Conservation (phyloP, 2,329 filamentous ascomycete species). For the Diplocarpon rosae region DNA sequence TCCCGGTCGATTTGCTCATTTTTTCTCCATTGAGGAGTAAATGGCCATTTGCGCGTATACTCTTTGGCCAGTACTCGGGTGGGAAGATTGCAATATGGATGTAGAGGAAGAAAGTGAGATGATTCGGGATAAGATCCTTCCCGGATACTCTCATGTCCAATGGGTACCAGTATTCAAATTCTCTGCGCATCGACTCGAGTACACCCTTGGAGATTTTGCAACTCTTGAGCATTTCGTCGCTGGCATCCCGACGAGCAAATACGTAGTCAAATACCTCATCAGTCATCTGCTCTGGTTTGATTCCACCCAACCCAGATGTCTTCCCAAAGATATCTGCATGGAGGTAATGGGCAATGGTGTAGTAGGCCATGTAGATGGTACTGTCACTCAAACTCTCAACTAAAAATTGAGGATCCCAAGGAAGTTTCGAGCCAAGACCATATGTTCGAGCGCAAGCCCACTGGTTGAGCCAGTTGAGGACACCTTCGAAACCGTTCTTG, state of each 20-base stretch:
- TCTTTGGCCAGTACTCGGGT: slow-evolving; percentile 76
- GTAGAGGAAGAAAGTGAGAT: slow-evolving; percentile 93
- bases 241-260: slow-evolving; percentile 65
- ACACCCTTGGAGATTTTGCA: slow-evolving; percentile 64
- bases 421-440: slow-evolving; percentile 85
- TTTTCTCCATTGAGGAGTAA: slow-evolving; percentile 93
- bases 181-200: slow-evolving; percentile 71
- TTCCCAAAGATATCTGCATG: slow-evolving; percentile 82
- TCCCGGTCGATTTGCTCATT: slow-evolving; percentile 96
- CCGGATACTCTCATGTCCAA: slow-evolving; percentile 79
- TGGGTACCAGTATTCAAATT: slow-evolving; percentile 97
- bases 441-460: slow-evolving; percentile 93
- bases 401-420: slow-evolving; percentile 84
- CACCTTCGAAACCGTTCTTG: slow-evolving; percentile 70
- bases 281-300: slow-evolving; percentile 77
- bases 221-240: slow-evolving; percentile 50
- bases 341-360: slow-evolving; percentile 54
- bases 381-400: slow-evolving; percentile 89
- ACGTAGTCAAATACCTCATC: slow-evolving; percentile 96
- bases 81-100: slow-evolving; percentile 85
- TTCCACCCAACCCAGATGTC: slow-evolving; percentile 52
- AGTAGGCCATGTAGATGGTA: slow-evolving; percentile 85
- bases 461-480: slow-evolving; percentile 84
- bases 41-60: slow-evolving; percentile 84
- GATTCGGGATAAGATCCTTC: slow-evolving; percentile 89